Conservation (phyloP, 2,329 filamentous ascomycete genomes). For the Alternaria solani region DNA sequence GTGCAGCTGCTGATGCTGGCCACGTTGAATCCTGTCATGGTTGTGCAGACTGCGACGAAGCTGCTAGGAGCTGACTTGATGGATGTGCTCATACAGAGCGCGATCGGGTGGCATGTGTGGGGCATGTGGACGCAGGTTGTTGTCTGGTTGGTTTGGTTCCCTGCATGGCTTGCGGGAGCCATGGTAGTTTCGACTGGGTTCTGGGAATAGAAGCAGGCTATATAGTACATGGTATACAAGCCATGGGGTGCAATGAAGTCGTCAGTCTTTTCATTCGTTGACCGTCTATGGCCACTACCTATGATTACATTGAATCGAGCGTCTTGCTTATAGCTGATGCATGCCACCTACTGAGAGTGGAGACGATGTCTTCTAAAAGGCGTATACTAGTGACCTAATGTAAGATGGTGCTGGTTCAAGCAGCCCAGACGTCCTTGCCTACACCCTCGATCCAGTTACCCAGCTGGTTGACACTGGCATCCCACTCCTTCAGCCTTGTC, state of each 20-base stretch:
- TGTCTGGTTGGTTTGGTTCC: constrained; percentile 97
- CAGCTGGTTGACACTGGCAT: constrained; percentile 91
- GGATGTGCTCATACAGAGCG: constrained; percentile 73
- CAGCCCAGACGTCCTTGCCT: constrained; percentile 95
- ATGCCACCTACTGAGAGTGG: constrained; percentile 5
- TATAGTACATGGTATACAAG: background rate
- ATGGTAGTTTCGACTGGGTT: constrained; percentile 41
- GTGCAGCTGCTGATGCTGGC: constrained; percentile 32
- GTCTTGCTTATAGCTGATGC: constrained; percentile 14
- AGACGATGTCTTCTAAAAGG: constrained; percentile 1
- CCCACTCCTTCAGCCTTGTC: constrained; percentile 88
- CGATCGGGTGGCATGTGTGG: constrained; percentile 88
- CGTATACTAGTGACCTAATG: background rate
- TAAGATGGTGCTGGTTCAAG: constrained; percentile 46
- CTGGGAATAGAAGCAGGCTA: constrained; percentile 16
- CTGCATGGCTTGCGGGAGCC: constrained; percentile 77
- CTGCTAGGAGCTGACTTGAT: constrained; percentile 51
- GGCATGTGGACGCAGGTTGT: constrained; percentile 88
- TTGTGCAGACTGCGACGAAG: constrained; percentile 38
- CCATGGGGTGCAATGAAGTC: constrained; percentile 8
- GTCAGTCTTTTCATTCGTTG: constrained; percentile 25
- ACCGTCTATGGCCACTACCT: constrained; percentile 22
- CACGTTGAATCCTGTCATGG: constrained; percentile 44
- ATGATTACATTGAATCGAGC: constrained; percentile 26
- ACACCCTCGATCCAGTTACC: constrained; percentile 96